Conservation (phyloP, 2,329 filamentous ascomycete genomes). For the Botrytis elliptica region DNA sequence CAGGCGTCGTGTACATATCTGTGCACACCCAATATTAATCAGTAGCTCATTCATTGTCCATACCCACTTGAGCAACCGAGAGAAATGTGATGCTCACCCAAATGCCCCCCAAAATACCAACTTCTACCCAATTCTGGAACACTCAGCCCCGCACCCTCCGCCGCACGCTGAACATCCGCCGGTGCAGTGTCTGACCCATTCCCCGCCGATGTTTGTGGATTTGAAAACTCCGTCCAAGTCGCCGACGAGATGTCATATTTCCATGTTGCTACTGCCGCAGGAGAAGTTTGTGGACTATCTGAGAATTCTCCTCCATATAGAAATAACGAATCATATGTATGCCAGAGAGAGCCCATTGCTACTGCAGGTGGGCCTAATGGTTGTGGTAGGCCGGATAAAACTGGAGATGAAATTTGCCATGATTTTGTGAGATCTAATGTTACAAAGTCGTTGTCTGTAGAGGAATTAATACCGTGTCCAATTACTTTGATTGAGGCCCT, state of each 20-base stretch:
- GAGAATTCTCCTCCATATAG: conserved; percentile 75
- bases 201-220: conserved; percentile 62
- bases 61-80: neutral
- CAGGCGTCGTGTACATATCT: conserved; percentile 52
- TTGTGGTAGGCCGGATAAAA: conserved; percentile 59
- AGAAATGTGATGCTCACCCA: conserved; percentile 5
- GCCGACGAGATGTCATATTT: conserved; percentile 61
- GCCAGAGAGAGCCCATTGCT: conserved; percentile 73
- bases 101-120: conserved; percentile 77
- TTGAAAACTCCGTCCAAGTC: conserved; percentile 61
- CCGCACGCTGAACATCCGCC: conserved; percentile 62
- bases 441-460: conserved; percentile 66
- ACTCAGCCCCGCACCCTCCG: conserved; percentile 71
- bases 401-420: conserved; percentile 66
- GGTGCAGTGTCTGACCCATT: conserved; percentile 58
- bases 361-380: conserved; percentile 70
- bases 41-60: neutral
- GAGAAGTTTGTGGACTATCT: conserved; percentile 57
- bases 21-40: neutral
- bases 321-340: conserved; percentile 66
- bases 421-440: conserved; percentile 68
- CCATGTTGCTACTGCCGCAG: conserved; percentile 64
- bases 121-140: conserved; percentile 68
- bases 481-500: conserved; percentile 31
- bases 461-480: conserved; percentile 1